Evolutionary conservation across 805 yeast genomes (phyloP), one percentile per base, ranked within the genome.

Genomic region (Candida piceae): DNA sequence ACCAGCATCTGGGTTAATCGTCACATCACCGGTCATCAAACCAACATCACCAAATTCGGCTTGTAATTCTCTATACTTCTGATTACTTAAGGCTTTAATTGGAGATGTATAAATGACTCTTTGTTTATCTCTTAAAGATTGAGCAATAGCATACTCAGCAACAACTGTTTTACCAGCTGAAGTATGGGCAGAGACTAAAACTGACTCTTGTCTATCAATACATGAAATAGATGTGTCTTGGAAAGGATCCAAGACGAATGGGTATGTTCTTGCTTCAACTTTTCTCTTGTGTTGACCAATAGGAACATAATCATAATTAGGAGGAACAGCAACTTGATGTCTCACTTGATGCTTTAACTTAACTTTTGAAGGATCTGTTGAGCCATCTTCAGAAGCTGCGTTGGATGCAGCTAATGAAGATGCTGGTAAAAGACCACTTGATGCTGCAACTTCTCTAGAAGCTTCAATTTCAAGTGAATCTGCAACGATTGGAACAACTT

Each of bases 121-220:
- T 62, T 89, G 96, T 54, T 88, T 88, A 35, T 83, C 87, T 45
- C 93, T 68, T 43, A 89, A 65, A n/a, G 95, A 84, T 62, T 87
- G 96, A 1, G 97, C 97, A 60, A 89, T 89, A 19, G 97, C 96
- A 53, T 89, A 89, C 58, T 89, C 97, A 1, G 97, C 97, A 29
- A 89, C 97, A 32, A 89, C 97, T 0, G 97, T 89, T 57, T 89
- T 89, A 66, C 97, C 97, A 9, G 97, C 97, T 34, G 96, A 88
- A 0, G 97, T 89, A 54, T 88, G 97, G 8, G 99, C 99, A 23
- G 97, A 88, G 5, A 93, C 98, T 49, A 93, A 70, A 17, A 93
- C 99, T 2, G 95, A 83, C 63, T 90, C 97, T 49, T 80, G 76
- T 56, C 97, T 73, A 60, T 93, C 97, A 46, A 93, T 93, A 64